Conservation (phyloP, 2,329 filamentous ascomycete genomes). For the Talaromyces atroroseus region DNA sequence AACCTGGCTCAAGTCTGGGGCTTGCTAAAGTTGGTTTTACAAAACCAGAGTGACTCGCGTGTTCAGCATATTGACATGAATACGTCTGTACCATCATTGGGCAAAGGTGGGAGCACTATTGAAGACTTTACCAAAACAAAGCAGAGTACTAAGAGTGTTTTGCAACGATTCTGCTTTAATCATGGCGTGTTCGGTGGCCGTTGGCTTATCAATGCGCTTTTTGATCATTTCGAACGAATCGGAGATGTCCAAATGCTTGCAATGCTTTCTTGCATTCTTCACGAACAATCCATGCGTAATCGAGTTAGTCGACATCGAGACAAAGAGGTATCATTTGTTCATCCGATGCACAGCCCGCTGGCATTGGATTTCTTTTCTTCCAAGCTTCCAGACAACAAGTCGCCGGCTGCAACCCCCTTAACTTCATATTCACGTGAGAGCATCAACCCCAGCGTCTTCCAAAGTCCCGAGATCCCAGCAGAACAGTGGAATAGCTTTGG, state of each 20-base stretch:
- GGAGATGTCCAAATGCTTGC: constrained; percentile 63
- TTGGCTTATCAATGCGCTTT: constrained; percentile 54
- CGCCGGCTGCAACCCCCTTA: constrained; percentile 31
- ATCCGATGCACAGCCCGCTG: constrained; percentile 40
- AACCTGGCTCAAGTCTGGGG: constrained; percentile 81
- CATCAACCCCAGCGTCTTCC: constrained; percentile 23
- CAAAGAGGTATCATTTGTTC: constrained; percentile 26
- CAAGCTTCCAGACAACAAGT: constrained; percentile 37
- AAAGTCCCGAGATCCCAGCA: constrained; percentile 47
- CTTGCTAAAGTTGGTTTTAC: constrained; percentile 70
- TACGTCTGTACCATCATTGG: constrained; percentile 53
- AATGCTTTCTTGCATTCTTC: constrained; percentile 58
- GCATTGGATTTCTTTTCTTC: constrained; percentile 45
- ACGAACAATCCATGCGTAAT: constrained; percentile 43
- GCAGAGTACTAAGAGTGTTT: constrained; percentile 24
- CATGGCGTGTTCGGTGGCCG: constrained; percentile 50
- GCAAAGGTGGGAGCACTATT: constrained; percentile 29
- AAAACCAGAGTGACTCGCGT: constrained; percentile 68
- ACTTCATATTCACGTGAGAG: constrained; percentile 31
- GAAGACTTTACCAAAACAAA: constrained; percentile 26
- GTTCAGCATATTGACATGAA: constrained; percentile 59
- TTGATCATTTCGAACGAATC: constrained; percentile 54
- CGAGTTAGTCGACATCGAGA: constrained; percentile 15
- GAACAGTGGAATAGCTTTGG: constrained; percentile 48
- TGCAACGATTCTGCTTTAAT: constrained; percentile 42